phyloP scores from a whole-genome alignment of 208 protist species.

The Leishmania arabica region DNA sequence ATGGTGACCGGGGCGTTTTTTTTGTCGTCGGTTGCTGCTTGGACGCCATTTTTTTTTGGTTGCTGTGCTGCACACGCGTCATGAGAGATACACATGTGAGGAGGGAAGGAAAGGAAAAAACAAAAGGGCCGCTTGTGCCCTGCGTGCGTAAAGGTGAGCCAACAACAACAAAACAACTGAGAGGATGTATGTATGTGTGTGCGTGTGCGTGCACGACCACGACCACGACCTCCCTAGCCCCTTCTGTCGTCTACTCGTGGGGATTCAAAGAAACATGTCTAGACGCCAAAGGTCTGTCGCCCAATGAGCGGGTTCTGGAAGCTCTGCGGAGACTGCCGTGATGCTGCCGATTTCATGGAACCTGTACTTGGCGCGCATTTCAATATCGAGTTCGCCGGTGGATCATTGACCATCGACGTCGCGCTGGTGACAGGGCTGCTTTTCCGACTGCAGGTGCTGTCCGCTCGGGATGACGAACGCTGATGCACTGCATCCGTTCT shows the following conservation, averaged over 20 bases:
- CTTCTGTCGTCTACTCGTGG: background rate
- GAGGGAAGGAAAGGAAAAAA: too few relatives aligned
- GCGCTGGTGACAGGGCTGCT: background rate
- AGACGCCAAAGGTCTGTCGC: constrained; percentile 20
- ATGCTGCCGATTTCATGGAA: background rate
- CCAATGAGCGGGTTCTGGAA: constrained; percentile 31
- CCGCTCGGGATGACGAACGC: background rate
- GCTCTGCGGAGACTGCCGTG: background rate
- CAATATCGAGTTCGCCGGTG: background rate
- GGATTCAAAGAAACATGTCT: background rate
- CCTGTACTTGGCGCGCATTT: background rate
- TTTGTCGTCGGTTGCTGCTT: too few relatives aligned
- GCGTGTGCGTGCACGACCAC: background rate
- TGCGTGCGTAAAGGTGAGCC: too few relatives aligned
- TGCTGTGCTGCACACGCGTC: too few relatives aligned
- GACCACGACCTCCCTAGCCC: background rate
- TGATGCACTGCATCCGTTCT: constrained; percentile 5
- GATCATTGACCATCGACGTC: background rate
- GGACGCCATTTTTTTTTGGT: too few relatives aligned
- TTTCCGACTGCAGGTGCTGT: background rate
- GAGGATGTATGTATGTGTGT: background rate
- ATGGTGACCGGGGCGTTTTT: too few relatives aligned
- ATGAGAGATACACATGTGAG: too few relatives aligned
- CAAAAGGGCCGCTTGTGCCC: too few relatives aligned
- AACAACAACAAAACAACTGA: background rate